Percentiles rank a stretch among this genome's conserved stretches.
These are phyloP conservation scores for Pholiota adiposa DNA, from an alignment of 1,284 basidiomycete species.

Conservation along the genomic window DNA sequence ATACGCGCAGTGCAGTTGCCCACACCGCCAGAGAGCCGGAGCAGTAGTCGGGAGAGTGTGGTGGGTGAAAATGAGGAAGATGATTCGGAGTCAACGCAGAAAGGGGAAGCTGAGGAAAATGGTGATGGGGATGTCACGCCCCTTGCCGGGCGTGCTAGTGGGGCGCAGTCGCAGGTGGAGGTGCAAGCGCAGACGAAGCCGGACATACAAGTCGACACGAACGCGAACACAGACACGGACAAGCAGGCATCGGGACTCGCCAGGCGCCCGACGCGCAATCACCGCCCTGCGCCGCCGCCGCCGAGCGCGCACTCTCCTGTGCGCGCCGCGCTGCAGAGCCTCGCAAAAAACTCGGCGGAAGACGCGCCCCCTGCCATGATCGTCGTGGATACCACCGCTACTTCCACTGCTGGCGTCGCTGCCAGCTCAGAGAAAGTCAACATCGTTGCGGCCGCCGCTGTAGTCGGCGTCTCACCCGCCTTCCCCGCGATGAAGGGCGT, in stretches of 20 bases:
- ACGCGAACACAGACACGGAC: not conserved
- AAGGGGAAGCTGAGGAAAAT: no score
- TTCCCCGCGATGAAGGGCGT: not conserved
- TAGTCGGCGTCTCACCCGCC: not conserved
- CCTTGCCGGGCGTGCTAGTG: no score
- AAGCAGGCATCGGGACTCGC: no score
- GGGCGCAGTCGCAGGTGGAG: no score
- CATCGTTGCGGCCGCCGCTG: not conserved
- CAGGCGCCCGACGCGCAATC: not conserved
- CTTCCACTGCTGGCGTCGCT: no score
- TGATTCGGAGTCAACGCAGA: not conserved
- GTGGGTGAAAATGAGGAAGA: not conserved
- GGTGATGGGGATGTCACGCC: not conserved
- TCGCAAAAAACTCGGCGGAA: not conserved
- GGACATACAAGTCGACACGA: not conserved
- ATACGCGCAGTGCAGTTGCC: no score
- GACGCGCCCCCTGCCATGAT: not conserved
- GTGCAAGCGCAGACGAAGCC: no score
- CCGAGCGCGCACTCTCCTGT: not conserved
- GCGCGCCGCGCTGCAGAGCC: not conserved
- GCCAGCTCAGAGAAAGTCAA: no score
- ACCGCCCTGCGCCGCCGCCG: slow-evolving; percentile 3
- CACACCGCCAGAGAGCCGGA: no score
- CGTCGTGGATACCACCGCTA: not conserved
- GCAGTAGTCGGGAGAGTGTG: no score